Conservation (phyloP, 345 rosid genomes). For the Trapa bicornis region DNA sequence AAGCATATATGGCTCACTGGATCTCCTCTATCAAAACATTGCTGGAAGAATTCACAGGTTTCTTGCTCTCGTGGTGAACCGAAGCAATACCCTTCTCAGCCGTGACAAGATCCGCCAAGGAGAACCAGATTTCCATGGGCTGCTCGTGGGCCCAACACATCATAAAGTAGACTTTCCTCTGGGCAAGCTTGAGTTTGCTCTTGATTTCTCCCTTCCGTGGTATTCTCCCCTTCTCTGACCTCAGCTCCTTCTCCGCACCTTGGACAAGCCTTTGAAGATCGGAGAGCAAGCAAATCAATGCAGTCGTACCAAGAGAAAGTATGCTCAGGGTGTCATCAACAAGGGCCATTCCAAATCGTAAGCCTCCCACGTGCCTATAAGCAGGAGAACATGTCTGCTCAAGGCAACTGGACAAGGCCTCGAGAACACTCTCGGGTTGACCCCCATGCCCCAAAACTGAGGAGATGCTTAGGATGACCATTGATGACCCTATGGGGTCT, state of each 20-base stretch:
- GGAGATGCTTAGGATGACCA: slow-evolving; percentile 44
- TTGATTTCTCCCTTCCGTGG: slow-evolving; percentile 34
- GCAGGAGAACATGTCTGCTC: slow-evolving; percentile 72
- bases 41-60: slow-evolving; percentile 12
- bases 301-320: slow-evolving; percentile 45
- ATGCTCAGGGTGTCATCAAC: slow-evolving; percentile 42
- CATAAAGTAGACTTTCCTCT: slow-evolving; percentile 62
- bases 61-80: slow-evolving; percentile 18
- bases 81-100: slow-evolving; percentile 38
- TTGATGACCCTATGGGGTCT: slow-evolving; percentile 54
- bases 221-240: slow-evolving; percentile 23
- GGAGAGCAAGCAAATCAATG: slow-evolving; percentile 50
- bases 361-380: slow-evolving; percentile 57
- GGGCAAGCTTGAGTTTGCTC: slow-evolving; percentile 58
- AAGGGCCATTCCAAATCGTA: slow-evolving; percentile 53
- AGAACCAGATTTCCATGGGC: slow-evolving; percentile 45
- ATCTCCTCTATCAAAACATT: slow-evolving; percentile 60
- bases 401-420: slow-evolving; percentile 54
- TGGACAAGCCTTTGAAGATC: slow-evolving; percentile 64
- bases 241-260: slow-evolving; percentile 40
- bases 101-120: slow-evolving; percentile 34
- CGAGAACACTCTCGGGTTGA: slow-evolving; percentile 52
- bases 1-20: slow-evolving; percentile 7
- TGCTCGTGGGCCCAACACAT: slow-evolving; percentile 94
- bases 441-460: slow-evolving; percentile 51